Evolutionary conservation across 2,329 filamentous ascomycete species (phyloP), one percentile per base, ranked within the genome.

Genomic region (Reticulascus tulasneorum): DNA sequence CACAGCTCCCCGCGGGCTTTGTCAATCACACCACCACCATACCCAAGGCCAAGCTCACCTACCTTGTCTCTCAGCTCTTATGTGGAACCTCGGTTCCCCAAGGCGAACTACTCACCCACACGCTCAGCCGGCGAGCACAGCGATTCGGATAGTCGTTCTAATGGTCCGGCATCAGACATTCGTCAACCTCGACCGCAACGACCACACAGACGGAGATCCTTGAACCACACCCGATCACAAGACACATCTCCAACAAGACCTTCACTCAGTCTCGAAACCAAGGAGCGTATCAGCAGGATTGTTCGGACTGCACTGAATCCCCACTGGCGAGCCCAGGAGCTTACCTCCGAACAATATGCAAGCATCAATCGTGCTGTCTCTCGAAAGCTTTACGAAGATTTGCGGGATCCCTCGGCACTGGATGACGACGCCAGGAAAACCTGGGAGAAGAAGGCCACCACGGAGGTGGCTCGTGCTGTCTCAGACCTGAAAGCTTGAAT

Each of bases 351-450:
- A 41, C 84, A 96, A 60, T 98, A 94, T 59, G 91, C 87, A 4
- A 79, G 80, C 38, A 95, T 97, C 62, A 97, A 97, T 56, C 82
- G 89, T 44, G 83, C 85, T 42, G 82, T 97, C 22, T 96, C 88
- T 26, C 83, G 88, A 39, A 86, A 84, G 64, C 69, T 98, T 40
- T 98, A 98, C 62, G 88, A 80, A 46, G 75, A 79, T 43, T 69
- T 77, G 29, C 67, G 68, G 30, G 66, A 72, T 42, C 69, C 71
- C 11, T 63, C 71, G 15, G 62, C 69, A 17, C 71, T 93, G 20
- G 77, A 85, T 51, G 73, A 83, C 16, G 75, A 79, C 19, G 77
- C 78, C 37, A 76, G 80, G 38, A 76, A 75, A 46, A 75, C 73
- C 30, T 88, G 88, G 75, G 86, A 94, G 63, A 79, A 75, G 48